phyloP scores from a whole-genome alignment of 176 grass and related monocot species.

The Carex cristatella region DNA sequence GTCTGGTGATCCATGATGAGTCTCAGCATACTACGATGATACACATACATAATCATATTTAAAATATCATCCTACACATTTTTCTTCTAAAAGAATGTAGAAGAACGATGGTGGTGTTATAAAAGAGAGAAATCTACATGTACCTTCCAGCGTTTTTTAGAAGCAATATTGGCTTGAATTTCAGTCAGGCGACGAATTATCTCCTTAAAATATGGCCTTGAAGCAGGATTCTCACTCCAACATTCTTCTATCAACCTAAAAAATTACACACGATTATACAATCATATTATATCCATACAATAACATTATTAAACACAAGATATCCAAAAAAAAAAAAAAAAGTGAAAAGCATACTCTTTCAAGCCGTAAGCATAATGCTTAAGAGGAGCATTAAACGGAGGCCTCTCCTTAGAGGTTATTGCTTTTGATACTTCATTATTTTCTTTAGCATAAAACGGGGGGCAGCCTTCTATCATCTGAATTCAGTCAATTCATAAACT shows the following conservation, averaged over 20 bases:
- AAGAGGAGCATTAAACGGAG: constrained; percentile 55
- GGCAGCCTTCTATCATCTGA: constrained; percentile 97
- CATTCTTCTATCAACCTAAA: constrained; percentile 86
- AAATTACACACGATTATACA: not conserved
- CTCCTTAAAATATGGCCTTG: constrained; percentile 68
- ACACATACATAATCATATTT: constrained; percentile 16
- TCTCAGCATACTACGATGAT: constrained; percentile 11
- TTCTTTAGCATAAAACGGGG: constrained; percentile 63
- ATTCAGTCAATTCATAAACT: constrained; percentile 18
- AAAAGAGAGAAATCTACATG: not conserved
- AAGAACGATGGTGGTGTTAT: not conserved
- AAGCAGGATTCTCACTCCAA: constrained; percentile 82
- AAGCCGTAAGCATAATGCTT: constrained; percentile 67
- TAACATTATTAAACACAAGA: constrained; percentile 1
- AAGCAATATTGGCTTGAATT: constrained; percentile 54
- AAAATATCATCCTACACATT: not conserved
- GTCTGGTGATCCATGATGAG: constrained; percentile 14
- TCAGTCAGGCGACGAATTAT: constrained; percentile 50
- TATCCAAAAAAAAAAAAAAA: not conserved
- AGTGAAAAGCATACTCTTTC: constrained; percentile 51
- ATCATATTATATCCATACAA: not conserved
- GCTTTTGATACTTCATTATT: constrained; percentile 67
- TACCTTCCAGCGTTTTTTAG: constrained; percentile 80
- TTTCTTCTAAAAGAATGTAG: not conserved
- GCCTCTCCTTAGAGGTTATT: constrained; percentile 87